These are phyloP conservation scores for Rutstroemia sp. DNA, from an alignment of 2,329 filamentous ascomycete genomes.

Conservation along the genomic window DNA sequence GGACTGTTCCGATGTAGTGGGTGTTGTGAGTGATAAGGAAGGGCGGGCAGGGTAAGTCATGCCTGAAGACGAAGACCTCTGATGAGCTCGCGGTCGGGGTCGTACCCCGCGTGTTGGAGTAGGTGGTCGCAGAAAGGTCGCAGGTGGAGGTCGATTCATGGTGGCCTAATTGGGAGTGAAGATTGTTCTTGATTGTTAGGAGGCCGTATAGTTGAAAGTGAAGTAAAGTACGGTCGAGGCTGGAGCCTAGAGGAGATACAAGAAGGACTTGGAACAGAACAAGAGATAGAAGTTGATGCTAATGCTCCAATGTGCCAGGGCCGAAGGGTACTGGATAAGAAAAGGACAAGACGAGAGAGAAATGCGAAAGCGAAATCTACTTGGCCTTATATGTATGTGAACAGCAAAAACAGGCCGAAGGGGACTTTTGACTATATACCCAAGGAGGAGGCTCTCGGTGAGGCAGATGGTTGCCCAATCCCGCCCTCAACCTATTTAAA, in stretches of 20 bases:
- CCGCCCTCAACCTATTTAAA: too few relatives aligned
- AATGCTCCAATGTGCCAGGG: neutral
- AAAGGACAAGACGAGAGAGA: neutral
- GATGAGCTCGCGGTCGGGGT: neutral
- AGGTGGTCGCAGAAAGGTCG: neutral
- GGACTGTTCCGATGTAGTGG: neutral
- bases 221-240: neutral
- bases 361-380: too few relatives aligned
- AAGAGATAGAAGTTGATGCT: neutral
- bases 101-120: neutral
- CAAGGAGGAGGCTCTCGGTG: too few relatives aligned
- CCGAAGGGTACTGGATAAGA: neutral
- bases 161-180: neutral
- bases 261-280: neutral
- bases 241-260: neutral
- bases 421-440: too few relatives aligned
- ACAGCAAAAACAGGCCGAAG: too few relatives aligned
- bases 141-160: neutral
- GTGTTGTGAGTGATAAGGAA: conserved; percentile 9
- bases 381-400: too few relatives aligned
- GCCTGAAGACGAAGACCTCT: neutral
- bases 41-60: neutral
- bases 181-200: neutral
- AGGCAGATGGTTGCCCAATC: too few relatives aligned
- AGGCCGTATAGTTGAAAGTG: neutral